phyloP scores from a whole-genome alignment of 2,329 filamentous ascomycete genomes.

The Colletotrichum agaves region DNA sequence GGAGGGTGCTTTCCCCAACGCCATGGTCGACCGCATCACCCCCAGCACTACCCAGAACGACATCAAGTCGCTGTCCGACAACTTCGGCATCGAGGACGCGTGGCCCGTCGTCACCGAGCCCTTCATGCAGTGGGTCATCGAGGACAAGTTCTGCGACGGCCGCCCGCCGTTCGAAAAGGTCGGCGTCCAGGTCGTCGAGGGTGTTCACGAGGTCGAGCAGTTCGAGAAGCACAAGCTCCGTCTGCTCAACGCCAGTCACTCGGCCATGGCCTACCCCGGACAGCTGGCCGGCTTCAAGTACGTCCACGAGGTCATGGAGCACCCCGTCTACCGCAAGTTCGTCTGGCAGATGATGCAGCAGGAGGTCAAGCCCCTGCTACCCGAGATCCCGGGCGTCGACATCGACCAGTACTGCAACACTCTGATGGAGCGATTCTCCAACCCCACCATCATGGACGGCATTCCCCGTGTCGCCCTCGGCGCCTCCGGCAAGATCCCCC shows the following conservation, averaged over 20 bases:
- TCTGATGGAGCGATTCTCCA: slow-evolving; percentile 64
- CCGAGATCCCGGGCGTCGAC: slow-evolving; percentile 60
- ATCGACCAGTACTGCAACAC: slow-evolving; percentile 64
- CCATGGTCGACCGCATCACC: slow-evolving; percentile 67
- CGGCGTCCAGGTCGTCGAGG: slow-evolving; percentile 61
- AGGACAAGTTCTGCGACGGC: slow-evolving; percentile 62
- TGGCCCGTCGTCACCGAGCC: slow-evolving; percentile 67
- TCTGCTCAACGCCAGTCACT: slow-evolving; percentile 64
- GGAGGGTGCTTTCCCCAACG: slow-evolving; percentile 62
- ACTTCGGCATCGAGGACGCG: slow-evolving; percentile 59
- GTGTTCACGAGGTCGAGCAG: slow-evolving; percentile 63
- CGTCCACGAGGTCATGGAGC: slow-evolving; percentile 64
- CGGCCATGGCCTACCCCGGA: slow-evolving; percentile 61
- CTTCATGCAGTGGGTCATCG: slow-evolving; percentile 66
- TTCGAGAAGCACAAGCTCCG: slow-evolving; percentile 68
- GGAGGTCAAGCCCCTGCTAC: slow-evolving; percentile 63
- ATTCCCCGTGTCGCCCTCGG: slow-evolving; percentile 62
- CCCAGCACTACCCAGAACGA: slow-evolving; percentile 59
- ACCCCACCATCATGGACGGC: slow-evolving; percentile 67
- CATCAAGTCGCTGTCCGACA: slow-evolving; percentile 54
- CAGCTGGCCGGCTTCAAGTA: slow-evolving; percentile 64
- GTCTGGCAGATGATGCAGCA: slow-evolving; percentile 66
- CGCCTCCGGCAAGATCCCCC: slow-evolving; percentile 64
- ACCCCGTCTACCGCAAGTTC: slow-evolving; percentile 58
- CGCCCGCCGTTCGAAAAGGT: slow-evolving; percentile 64